A percentile compares a stretch with the other conserved stretches of the same genome.
These are phyloP conservation scores for Polytrichum formosum DNA, from an alignment of 225 moss, liverwort and hornwort species.

Conservation along the genomic window DNA sequence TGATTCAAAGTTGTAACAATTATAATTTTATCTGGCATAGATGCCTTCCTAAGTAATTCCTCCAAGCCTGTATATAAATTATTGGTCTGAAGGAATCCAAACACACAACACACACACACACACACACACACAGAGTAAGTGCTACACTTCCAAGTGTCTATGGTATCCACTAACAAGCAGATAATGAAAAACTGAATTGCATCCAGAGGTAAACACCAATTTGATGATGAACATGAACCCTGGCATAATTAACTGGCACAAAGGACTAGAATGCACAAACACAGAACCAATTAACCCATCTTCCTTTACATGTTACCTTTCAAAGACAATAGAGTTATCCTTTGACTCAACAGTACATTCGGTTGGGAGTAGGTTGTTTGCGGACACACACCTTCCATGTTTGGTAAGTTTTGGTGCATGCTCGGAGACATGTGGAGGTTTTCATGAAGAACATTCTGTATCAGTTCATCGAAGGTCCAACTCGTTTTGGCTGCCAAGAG, in stretches of 20 bases:
- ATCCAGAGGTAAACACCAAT: not conserved
- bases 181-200: not conserved
- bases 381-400: too few relatives aligned
- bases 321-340: too few relatives aligned
- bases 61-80: constrained; percentile 66
- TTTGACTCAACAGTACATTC: too few relatives aligned
- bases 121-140: not conserved
- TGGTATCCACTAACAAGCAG: not conserved
- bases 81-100: constrained; percentile 12
- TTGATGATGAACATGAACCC: not conserved
- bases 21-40: constrained; percentile 76
- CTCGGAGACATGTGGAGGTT: too few relatives aligned
- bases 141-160: not conserved
- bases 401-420: too few relatives aligned
- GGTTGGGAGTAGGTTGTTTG: too few relatives aligned
- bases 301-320: too few relatives aligned
- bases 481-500: too few relatives aligned
- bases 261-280: too few relatives aligned
- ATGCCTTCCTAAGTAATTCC: constrained; percentile 49
- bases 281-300: too few relatives aligned
- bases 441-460: too few relatives aligned
- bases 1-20: constrained; percentile 87
- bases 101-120: not conserved
- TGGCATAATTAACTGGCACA: not conserved
- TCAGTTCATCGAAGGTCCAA: too few relatives aligned